Evolutionary conservation across 176 grass and related monocot species (phyloP).

Genomic region (Areca catechu): DNA sequence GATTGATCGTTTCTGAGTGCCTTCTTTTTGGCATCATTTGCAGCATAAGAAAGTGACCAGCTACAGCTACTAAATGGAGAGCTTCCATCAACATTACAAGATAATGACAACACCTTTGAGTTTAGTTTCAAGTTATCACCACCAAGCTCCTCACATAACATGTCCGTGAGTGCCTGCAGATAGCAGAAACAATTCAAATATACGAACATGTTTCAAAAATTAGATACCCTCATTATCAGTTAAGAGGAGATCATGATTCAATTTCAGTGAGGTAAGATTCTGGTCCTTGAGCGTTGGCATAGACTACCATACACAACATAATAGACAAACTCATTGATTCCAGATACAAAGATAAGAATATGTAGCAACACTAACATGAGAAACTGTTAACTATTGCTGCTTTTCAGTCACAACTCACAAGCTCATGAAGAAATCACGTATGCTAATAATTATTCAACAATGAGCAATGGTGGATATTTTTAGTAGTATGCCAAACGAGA

Average conservation of each 20-base stretch:
- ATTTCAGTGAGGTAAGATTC: too few species aligned
- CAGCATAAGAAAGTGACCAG: conserved; percentile 71
- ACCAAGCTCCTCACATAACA: conserved; percentile 72
- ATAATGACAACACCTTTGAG: conserved; percentile 83
- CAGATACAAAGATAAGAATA: too few species aligned
- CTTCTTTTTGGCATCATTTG: conserved; percentile 40
- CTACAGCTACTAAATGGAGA: conserved; percentile 38
- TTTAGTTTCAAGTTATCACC: conserved; percentile 66
- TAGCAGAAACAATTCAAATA: conserved; percentile 7
- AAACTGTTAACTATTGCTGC: too few species aligned
- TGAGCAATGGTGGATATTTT: not conserved
- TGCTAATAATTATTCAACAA: not conserved
- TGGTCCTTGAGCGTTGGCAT: too few species aligned
- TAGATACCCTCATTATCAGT: too few species aligned
- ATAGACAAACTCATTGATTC: too few species aligned
- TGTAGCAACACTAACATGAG: too few species aligned
- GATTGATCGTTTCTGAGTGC: conserved; percentile 38
- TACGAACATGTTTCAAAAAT: too few species aligned
- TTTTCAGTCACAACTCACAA: not conserved
- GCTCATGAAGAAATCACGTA: not conserved
- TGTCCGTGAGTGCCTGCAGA: conserved; percentile 70
- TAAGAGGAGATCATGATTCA: too few species aligned
- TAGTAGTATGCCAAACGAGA: too few species aligned
- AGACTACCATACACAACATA: too few species aligned
- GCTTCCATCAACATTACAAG: conserved; percentile 38